Conservation (phyloP, 2,329 filamentous ascomycete species). For the Neofusicoccum parvum region DNA sequence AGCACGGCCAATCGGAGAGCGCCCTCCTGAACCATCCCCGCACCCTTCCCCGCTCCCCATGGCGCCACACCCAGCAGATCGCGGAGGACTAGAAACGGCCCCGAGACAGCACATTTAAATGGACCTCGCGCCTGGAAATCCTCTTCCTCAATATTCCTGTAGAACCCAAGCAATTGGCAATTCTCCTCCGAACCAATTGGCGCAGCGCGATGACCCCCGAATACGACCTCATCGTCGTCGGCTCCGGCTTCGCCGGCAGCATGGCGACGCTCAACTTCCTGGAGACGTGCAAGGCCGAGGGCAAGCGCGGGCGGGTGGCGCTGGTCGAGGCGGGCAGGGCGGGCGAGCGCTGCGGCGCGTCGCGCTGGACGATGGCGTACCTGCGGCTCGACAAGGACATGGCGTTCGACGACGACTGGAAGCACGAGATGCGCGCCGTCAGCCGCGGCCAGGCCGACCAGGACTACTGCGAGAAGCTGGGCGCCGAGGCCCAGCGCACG, state of each 20-base stretch:
- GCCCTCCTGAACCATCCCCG: background rate
- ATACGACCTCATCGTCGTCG: conserved; percentile 45
- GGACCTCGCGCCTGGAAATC: background rate
- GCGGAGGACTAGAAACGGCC: background rate
- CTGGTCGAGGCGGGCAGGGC: conserved; percentile 44
- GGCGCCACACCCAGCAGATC: background rate
- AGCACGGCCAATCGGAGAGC: background rate
- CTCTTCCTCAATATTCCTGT: background rate
- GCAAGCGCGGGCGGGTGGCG: conserved; percentile 41
- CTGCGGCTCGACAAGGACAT: conserved; percentile 44
- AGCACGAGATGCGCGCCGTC: conserved; percentile 39
- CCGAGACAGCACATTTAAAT: background rate
- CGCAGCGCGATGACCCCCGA: background rate
- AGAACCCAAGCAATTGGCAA: too few species aligned
- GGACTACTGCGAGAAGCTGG: conserved; percentile 45
- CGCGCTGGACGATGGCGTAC: conserved; percentile 47
- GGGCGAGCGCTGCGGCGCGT: conserved; percentile 44
- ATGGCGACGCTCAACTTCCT: conserved; percentile 46
- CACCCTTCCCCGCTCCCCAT: conserved; percentile 1
- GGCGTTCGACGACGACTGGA: conserved; percentile 38
- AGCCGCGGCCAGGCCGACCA: conserved; percentile 43
- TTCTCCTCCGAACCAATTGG: too few species aligned
- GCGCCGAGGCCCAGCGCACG: conserved; percentile 39
- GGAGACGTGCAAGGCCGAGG: conserved; percentile 39
- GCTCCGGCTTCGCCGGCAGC: conserved; percentile 44